These are phyloP conservation scores for Penicillium canariense DNA, from an alignment of 495 filamentous ascomycete genomes.

Conservation along the genomic window DNA sequence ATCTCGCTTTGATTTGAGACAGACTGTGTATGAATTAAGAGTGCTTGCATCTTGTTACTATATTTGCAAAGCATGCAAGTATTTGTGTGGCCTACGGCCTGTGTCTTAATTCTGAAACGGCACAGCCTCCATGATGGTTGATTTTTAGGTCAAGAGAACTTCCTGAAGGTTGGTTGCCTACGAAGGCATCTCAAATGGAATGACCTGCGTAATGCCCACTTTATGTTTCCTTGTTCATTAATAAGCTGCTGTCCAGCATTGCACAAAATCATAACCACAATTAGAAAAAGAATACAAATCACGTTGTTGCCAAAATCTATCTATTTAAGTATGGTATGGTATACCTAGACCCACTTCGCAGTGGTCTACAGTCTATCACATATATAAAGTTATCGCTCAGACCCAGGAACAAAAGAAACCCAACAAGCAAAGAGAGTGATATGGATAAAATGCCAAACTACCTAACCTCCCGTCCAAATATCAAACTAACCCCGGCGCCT, in stretches of 20 bases:
- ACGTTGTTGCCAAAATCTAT: background rate
- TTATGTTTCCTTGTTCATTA: no score
- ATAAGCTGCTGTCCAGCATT: no score
- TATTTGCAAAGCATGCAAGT: no score
- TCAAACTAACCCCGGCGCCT: constrained; percentile 13
- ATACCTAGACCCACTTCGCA: background rate
- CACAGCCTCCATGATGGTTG: no score
- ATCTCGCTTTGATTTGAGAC: background rate
- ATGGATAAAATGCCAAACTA: background rate
- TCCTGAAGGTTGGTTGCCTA: no score
- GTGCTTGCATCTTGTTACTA: background rate
- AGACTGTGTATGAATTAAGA: background rate
- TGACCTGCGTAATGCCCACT: no score
- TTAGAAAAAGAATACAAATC: background rate
- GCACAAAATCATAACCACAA: no score
- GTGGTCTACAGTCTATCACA: background rate
- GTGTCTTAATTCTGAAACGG: no score
- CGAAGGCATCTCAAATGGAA: no score
- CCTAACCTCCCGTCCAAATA: background rate
- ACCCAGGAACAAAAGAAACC: background rate
- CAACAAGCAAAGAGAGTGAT: background rate
- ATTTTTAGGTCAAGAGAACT: no score
- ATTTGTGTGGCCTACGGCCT: no score
- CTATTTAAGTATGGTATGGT: background rate
- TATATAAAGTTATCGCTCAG: background rate